Base-by-base conservation (phyloP, 495 filamentous ascomycete genomes). In the Venustampulla echinocandica region DNA sequence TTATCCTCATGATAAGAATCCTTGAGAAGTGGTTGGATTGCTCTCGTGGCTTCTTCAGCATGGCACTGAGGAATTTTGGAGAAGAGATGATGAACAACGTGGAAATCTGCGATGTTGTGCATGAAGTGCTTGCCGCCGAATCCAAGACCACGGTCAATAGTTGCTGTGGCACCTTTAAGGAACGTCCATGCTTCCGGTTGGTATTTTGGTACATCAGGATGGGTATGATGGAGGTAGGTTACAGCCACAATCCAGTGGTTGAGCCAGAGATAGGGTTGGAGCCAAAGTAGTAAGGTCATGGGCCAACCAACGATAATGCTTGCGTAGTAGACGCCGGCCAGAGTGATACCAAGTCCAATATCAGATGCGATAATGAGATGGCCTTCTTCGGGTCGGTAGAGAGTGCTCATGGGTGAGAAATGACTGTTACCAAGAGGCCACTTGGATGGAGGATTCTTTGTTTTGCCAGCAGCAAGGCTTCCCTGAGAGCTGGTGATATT, bases 161-260 rank as follows among this genome's bases (percentile, higher is more conserved):
- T 83, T 14, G 73, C 69, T 20, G 79, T 69, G 22, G 79, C 77
- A 25, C 79, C 79, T 47, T 74, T 74, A 23, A 74, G 67, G 58
- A 74, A 83, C 34, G 71, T 78, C 79, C 78, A 82, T 18, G 71
- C 57, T 13, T 70, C 57, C 18, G 64, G 65, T 9, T 69, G 69
- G 57, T 79, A 82, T 64, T 81, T 75, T 3, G 79, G 75, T 21
- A 82, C 61, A 3, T 65, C 59, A 4, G 72, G 70, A 54, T 81
- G 73, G 33, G 78, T 82, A 60, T 83, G 79, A 51, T 83, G 79
- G 28, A 83, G 74, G 61, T 73, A 83, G 32, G 79, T 83, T 55
- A 77, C 75, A 42, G 70, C 69, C 33, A 74, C 72, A 47, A 71
- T 49, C 69, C 69, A 71, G 54, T 73, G 69, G 53, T 71, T 68